Percentiles rank a stretch among this genome's conserved stretches.
Conservation (phyloP, 345 rosid species). For the Bretschneidera sinensis region DNA sequence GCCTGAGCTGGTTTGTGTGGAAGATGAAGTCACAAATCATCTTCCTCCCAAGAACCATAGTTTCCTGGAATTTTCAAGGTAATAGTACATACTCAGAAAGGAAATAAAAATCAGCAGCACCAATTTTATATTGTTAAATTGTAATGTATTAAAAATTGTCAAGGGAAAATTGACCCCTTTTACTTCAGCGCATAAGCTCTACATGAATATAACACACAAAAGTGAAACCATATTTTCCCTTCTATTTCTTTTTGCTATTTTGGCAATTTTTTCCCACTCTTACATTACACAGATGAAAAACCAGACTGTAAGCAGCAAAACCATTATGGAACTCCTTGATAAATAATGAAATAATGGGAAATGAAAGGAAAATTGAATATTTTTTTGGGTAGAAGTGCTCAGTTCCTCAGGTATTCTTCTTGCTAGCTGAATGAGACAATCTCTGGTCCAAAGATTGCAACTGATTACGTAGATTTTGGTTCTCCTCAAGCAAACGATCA, state of each 20-base stretch:
- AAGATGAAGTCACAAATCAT: too few species aligned
- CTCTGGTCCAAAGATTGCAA: slow-evolving; percentile 59
- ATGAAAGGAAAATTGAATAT: too few species aligned
- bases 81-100: background rate
- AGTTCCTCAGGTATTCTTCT: slow-evolving; percentile 57
- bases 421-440: slow-evolving; percentile 52
- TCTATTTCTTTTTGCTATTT: background rate
- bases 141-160: slow-evolving; percentile 5
- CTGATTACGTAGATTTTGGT: slow-evolving; percentile 59
- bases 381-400: slow-evolving; percentile 6
- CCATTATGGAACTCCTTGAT: too few species aligned
- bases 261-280: slow-evolving; percentile 4
- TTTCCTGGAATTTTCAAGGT: too few species aligned
- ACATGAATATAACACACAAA: too few species aligned
- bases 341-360: too few species aligned
- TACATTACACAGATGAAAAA: slow-evolving; percentile 7
- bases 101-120: background rate
- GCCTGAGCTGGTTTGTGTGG: background rate
- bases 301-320: slow-evolving; percentile 8
- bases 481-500: slow-evolving; percentile 79
- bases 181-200: slow-evolving; percentile 7
- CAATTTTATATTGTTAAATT: background rate
- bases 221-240: slow-evolving; percentile 9
- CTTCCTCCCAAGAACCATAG: too few species aligned
- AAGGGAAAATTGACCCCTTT: slow-evolving; percentile 17